Evolutionary conservation across 2,329 filamentous ascomycete genomes (phyloP).

Genomic region (Aureobasidium namibiae): DNA sequence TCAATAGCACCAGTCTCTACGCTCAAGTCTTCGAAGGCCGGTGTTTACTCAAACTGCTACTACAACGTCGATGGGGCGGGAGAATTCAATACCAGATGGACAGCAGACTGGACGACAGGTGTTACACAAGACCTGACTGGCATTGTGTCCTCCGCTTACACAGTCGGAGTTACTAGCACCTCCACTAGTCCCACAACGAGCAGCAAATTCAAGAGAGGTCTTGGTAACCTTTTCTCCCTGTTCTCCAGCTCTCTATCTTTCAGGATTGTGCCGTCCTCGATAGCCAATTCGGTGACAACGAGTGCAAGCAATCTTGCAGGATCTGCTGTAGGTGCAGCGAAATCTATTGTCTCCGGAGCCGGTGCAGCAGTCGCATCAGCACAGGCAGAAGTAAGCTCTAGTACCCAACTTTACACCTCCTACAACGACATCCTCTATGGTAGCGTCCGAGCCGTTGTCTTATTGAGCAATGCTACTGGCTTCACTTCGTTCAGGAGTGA

Average conservation of each 20-base stretch:
- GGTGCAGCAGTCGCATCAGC: not conserved
- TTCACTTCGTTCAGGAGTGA: conserved; percentile 44
- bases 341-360: not conserved
- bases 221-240: not conserved
- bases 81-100: conserved; percentile 9
- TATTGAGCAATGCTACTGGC: conserved; percentile 65
- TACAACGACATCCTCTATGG: conserved; percentile 60
- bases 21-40: not conserved
- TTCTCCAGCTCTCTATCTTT: not conserved
- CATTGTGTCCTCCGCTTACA: conserved; percentile 3
- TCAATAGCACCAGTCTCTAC: not conserved
- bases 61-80: conserved; percentile 3
- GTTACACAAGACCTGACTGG: not conserved
- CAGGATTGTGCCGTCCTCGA: not conserved
- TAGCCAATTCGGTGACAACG: not conserved
- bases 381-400: not conserved
- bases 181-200: not conserved
- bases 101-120: not conserved
- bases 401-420: conserved; percentile 54
- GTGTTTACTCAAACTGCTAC: conserved; percentile 8
- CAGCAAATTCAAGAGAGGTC: conserved; percentile 1
- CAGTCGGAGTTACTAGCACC: not conserved
- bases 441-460: conserved; percentile 60
- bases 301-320: not conserved
- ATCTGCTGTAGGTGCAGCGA: not conserved